A percentile compares a stretch with the other conserved stretches of the same genome.
Evolutionary conservation across 345 rosid genomes (phyloP).

Genomic region (Punica granatum): DNA sequence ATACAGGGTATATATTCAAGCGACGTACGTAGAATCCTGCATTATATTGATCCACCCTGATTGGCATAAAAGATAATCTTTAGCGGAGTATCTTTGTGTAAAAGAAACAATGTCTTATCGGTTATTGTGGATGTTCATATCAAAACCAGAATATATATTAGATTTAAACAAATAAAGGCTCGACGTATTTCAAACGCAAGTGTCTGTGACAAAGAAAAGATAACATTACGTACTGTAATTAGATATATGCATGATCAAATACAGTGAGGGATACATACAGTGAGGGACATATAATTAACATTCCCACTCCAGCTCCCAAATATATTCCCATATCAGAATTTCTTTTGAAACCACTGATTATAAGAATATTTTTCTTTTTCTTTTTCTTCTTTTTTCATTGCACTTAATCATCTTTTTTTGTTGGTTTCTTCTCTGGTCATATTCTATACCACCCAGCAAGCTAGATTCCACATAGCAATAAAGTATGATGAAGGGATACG

Average conservation of each 20-base stretch:
- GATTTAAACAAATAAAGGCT: not conserved
- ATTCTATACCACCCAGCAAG: slow-evolving; percentile 18
- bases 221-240: not conserved
- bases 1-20: too few species aligned
- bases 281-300: not conserved
- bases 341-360: slow-evolving; percentile 15
- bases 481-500: slow-evolving; percentile 15
- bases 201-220: not conserved
- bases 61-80: not conserved
- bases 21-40: too few species aligned
- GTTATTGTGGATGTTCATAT: not conserved
- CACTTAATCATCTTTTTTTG: not conserved
- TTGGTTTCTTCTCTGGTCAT: slow-evolving; percentile 20
- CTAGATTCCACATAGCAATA: slow-evolving; percentile 18
- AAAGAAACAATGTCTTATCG: not conserved
- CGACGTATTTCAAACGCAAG: not conserved
- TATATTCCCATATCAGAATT: slow-evolving; percentile 33
- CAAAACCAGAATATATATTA: not conserved
- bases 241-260: not conserved
- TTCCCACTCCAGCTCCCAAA: not conserved
- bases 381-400: not conserved
- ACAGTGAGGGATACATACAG: not conserved
- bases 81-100: not conserved
- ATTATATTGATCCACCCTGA: too few species aligned
- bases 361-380: slow-evolving; percentile 7